Percentiles rank a stretch among this genome's conserved stretches.
Conservation (phyloP, 768 basidiomycete genomes). For the Trichaptum fuscoviolaceum region DNA sequence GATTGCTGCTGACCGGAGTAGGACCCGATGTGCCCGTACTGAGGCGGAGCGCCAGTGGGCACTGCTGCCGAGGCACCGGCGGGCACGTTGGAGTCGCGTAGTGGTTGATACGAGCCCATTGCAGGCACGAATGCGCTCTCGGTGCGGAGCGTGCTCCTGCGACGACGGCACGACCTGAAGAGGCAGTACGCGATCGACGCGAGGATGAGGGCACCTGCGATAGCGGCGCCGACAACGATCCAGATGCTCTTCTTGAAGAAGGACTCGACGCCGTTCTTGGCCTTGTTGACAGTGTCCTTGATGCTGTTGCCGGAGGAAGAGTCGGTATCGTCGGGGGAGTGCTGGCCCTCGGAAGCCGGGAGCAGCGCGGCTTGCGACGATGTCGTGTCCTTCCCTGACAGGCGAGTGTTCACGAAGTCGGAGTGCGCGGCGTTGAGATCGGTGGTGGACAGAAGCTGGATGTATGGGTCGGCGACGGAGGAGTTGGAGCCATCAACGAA, state of each 20-base stretch:
- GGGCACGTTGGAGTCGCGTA: neutral
- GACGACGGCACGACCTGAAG: conserved; percentile 6
- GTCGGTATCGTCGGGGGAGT: conserved; percentile 11
- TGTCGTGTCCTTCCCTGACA: conserved; percentile 27
- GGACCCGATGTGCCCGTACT: neutral
- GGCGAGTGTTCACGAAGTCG: conserved; percentile 27
- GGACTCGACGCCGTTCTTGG: conserved; percentile 12
- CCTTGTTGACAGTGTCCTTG: conserved; percentile 13
- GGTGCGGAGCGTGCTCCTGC: conserved; percentile 2
- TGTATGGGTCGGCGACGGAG: conserved; percentile 25
- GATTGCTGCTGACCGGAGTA: neutral
- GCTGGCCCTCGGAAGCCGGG: conserved; percentile 20
- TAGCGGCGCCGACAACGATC: conserved; percentile 23
- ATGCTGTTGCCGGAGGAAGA: conserved; percentile 1
- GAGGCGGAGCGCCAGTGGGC: no score
- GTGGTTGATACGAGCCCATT: conserved; percentile 3
- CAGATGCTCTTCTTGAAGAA: conserved; percentile 19
- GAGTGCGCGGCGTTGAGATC: conserved; percentile 23
- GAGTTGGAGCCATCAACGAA: conserved; percentile 26
- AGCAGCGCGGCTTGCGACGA: conserved; percentile 13
- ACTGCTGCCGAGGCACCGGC: neutral
- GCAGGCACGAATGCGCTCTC: conserved; percentile 1
- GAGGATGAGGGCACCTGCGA: conserved; percentile 19
- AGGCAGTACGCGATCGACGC: conserved; percentile 15
- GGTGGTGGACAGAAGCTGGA: conserved; percentile 27